Base-by-base conservation (phyloP, 2,329 filamentous ascomycete species). In the Fusarium napiforme region DNA sequence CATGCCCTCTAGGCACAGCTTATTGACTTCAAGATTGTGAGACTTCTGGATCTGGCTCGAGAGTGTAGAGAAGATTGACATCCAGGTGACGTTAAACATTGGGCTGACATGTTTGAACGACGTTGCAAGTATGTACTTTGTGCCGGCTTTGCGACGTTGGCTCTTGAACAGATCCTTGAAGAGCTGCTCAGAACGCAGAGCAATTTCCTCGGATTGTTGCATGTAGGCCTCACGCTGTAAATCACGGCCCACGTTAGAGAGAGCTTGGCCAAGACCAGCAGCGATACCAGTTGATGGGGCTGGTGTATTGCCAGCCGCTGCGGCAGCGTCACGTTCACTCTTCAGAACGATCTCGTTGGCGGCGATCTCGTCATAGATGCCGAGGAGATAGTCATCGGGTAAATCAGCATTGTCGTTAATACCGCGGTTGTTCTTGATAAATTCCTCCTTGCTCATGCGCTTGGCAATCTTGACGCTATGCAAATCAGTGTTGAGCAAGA, bases 81-180 rank as follows among this genome's bases (percentile, higher is more conserved):
- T 99, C 96, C 96, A 99, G 0, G 95, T 97, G 30, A 97, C 95
- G 78, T 97, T 95, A 79, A 99, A 98, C 96, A 99, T 99, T 2
- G 96, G 95, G 0, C 96, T 96, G 56, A 98, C 93, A 81, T 99
- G 96, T 77, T 94, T 96, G 81, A 94, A 95, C 0, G 95, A 98
- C 4, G 94, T 96, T 7, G 96, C 96, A 2, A 94, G 93, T 61
- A 99, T 97, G 82, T 96, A 99, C 85, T 91, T 83, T 87, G 92
- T 77, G 82, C 91, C 84, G 80, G 88, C 81, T 75, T 93, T 96
- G 78, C 91, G 92, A 56, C 93, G 91, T 82, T 99, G 96, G 57
- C 94, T 95, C 77, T 94, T 92, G 80, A 98, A 93, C 40, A 99
- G 86, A 65, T 93, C 96, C 81, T 97, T 97, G 86, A 98, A 98